Evolutionary conservation across 805 yeast species (phyloP).

Genomic region (Monosporozyma siamensis): DNA sequence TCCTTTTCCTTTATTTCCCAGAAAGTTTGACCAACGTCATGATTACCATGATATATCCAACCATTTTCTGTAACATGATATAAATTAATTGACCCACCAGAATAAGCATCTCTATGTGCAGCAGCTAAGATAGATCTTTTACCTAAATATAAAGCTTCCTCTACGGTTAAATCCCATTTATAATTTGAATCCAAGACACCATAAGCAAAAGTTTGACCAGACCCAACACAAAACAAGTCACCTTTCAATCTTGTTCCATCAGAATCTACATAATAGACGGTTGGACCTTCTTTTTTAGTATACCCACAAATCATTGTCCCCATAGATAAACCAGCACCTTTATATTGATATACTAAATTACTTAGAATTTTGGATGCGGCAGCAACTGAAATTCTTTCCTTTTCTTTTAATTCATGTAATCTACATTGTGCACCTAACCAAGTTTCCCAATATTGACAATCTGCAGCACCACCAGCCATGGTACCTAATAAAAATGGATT

Average conservation of each 20-base stretch:
- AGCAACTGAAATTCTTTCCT: constrained; percentile 89
- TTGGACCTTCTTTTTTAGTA: constrained; percentile 91
- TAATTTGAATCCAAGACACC: constrained; percentile 94
- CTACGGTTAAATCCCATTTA: constrained; percentile 84
- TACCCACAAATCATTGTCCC: constrained; percentile 99
- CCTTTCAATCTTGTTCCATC: constrained; percentile 96
- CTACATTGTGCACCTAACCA: constrained; percentile 98
- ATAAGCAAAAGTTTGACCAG: constrained; percentile 98
- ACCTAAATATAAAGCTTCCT: constrained; percentile 89
- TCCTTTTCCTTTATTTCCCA: constrained; percentile 88
- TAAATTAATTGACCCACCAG: constrained; percentile 93
- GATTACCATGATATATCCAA: constrained; percentile 93
- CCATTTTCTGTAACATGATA: constrained; percentile 90
- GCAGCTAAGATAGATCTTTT: constrained; percentile 95
- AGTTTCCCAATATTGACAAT: constrained; percentile 98
- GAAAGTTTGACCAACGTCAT: constrained; percentile 81
- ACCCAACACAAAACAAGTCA: constrained; percentile 92
- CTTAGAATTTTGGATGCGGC: constrained; percentile 92
- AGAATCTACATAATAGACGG: constrained; percentile 91
- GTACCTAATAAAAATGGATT: constrained; percentile 93
- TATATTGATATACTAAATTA: constrained; percentile 84
- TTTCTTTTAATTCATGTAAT: constrained; percentile 86
- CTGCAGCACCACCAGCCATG: constrained; percentile 99
- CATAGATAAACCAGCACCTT: constrained; percentile 98
- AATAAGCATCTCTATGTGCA: constrained; percentile 94